phyloP scores from a whole-genome alignment of 202 grass and related monocot species.

The Panicum virgatum region DNA sequence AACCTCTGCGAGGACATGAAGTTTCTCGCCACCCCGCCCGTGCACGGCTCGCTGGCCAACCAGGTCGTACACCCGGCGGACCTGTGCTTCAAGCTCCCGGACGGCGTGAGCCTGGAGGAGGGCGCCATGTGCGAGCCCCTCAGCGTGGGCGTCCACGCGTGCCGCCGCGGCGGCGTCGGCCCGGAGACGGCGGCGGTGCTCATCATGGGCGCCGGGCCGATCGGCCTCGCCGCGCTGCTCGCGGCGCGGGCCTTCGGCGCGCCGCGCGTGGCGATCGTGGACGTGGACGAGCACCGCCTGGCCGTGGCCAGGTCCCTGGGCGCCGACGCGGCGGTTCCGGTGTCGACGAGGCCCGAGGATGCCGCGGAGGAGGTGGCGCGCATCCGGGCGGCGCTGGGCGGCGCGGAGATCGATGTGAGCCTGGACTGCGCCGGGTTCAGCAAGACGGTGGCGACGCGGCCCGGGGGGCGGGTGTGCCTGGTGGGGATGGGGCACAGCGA shows the following conservation, averaged over 20 bases:
- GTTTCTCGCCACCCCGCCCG: slow-evolving; percentile 76
- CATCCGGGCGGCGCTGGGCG: slow-evolving; percentile 59
- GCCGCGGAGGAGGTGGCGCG: slow-evolving; percentile 50
- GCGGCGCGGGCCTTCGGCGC: slow-evolving; percentile 72
- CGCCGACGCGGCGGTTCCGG: slow-evolving; percentile 58
- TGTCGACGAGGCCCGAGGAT: slow-evolving; percentile 47
- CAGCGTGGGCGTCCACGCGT: slow-evolving; percentile 92
- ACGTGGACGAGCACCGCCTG: slow-evolving; percentile 81
- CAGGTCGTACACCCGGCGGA: slow-evolving; percentile 89
- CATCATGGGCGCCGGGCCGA: slow-evolving; percentile 78
- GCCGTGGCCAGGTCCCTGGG: slow-evolving; percentile 69
- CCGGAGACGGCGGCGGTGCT: slow-evolving; percentile 73
- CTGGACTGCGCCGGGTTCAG: slow-evolving; percentile 86
- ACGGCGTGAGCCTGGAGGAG: slow-evolving; percentile 76
- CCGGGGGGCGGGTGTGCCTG: slow-evolving; percentile 80
- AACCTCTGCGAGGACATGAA: slow-evolving; percentile 92
- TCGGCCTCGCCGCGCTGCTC: slow-evolving; percentile 75
- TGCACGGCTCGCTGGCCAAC: slow-evolving; percentile 79
- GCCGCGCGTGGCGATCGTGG: slow-evolving; percentile 55
- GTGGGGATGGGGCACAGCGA: slow-evolving; percentile 89
- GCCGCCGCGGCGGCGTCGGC: slow-evolving; percentile 68
- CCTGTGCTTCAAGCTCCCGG: slow-evolving; percentile 92
- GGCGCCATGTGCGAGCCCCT: slow-evolving; percentile 99
- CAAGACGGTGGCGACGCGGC: slow-evolving; percentile 76
- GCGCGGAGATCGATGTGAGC: slow-evolving; percentile 63